A percentile compares a stretch with the other conserved stretches of the same genome.
These are phyloP conservation scores for Colletotrichum graminicola DNA, from an alignment of 2,329 filamentous ascomycete genomes.

Conservation along the genomic window DNA sequence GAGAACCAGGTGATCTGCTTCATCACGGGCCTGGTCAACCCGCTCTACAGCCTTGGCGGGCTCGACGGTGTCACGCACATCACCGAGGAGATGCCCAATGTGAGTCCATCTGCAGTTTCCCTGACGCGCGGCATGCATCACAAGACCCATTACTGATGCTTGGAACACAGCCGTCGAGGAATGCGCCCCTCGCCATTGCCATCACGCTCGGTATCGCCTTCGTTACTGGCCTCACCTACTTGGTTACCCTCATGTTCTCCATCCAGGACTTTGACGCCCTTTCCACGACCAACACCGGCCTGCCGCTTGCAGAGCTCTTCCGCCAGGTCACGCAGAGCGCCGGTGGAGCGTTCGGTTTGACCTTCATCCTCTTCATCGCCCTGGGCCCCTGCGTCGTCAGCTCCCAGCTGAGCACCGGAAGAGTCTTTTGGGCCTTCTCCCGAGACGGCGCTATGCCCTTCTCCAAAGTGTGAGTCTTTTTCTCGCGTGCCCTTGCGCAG, in stretches of 20 bases:
- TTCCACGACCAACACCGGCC: conserved; percentile 55
- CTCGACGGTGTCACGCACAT: conserved; percentile 63
- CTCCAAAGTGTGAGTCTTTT: conserved; percentile 45
- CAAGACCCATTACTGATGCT: not conserved
- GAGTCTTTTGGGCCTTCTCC: conserved; percentile 57
- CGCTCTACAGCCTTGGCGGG: conserved; percentile 60
- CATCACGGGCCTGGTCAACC: conserved; percentile 63
- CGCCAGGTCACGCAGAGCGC: conserved; percentile 56
- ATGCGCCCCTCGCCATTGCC: conserved; percentile 54
- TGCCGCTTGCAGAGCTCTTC: conserved; percentile 61
- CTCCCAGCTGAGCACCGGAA: conserved; percentile 52
- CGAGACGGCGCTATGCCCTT: conserved; percentile 58
- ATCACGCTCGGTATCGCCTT: conserved; percentile 65
- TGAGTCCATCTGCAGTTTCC: conserved; percentile 46
- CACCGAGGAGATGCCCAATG: conserved; percentile 64
- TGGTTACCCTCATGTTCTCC: conserved; percentile 64
- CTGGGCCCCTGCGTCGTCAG: conserved; percentile 56
- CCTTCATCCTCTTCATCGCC: conserved; percentile 57
- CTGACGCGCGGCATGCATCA: not conserved
- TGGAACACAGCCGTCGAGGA: conserved; percentile 49
- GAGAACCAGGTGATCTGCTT: conserved; percentile 62
- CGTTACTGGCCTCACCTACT: conserved; percentile 61
- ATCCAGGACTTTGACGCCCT: conserved; percentile 61
- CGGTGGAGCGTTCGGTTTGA: conserved; percentile 57
- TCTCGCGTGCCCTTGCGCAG: conserved; percentile 14